Conservation (phyloP, 2,329 filamentous ascomycete genomes). For the Pestalotiopsis sp. region DNA sequence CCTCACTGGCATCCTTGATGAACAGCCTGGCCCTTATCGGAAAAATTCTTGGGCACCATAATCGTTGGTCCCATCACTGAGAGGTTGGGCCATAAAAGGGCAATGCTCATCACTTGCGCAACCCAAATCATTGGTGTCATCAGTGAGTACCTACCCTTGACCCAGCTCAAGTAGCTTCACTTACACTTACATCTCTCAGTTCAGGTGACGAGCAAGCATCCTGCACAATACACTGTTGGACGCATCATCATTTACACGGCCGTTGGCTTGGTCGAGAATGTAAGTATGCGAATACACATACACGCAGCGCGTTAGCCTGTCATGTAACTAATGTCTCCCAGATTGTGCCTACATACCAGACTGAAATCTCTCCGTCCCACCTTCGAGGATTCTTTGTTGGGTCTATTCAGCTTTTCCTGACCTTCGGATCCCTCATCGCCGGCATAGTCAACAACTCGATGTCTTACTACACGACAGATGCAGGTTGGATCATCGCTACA, state of each 20-base stretch:
- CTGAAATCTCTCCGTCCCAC: constrained; percentile 17
- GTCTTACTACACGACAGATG: constrained; percentile 14
- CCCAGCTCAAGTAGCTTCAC: background rate
- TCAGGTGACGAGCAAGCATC: constrained; percentile 12
- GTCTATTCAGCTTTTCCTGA: constrained; percentile 19
- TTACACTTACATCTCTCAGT: constrained; percentile 1
- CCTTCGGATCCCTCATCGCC: constrained; percentile 21
- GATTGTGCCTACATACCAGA: constrained; percentile 18
- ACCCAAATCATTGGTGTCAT: constrained; percentile 20
- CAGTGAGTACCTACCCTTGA: constrained; percentile 11
- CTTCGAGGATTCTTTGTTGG: constrained; percentile 21
- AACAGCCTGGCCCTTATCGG: constrained; percentile 17
- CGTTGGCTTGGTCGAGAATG: constrained; percentile 16
- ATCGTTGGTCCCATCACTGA: constrained; percentile 21
- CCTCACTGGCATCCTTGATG: constrained; percentile 14
- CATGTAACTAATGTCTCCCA: background rate
- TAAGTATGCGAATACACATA: background rate
- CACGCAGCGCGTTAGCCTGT: background rate
- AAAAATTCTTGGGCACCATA: constrained; percentile 17
- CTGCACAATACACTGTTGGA: constrained; percentile 11
- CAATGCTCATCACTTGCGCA: constrained; percentile 19
- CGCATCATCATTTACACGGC: constrained; percentile 13
- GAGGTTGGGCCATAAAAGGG: constrained; percentile 17
- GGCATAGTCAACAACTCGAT: constrained; percentile 23
- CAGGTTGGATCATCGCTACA: constrained; percentile 21